These are phyloP conservation scores for Pyronema domesticum DNA, from an alignment of 495 filamentous ascomycete genomes.

Conservation along the genomic window DNA sequence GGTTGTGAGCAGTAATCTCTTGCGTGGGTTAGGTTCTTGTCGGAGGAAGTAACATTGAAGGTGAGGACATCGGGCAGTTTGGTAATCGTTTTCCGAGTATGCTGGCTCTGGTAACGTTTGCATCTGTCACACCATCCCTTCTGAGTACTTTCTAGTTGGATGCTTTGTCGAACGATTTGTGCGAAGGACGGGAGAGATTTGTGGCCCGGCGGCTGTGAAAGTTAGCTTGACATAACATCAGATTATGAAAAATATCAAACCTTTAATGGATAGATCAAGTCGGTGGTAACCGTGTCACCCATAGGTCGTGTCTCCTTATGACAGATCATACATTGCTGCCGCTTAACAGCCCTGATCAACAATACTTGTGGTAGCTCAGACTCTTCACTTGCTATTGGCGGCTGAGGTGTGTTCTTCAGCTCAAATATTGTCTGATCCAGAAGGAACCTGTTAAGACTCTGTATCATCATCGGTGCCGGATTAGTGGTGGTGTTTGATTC, in stretches of 20 bases:
- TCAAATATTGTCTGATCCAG: conserved; percentile 54
- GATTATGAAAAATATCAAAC: conserved; percentile 7
- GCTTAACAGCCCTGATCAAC: conserved; percentile 18
- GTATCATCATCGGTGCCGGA: conserved; percentile 54
- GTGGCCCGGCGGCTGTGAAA: conserved; percentile 10
- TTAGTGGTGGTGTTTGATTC: conserved; percentile 40
- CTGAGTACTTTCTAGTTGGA: conserved; percentile 52
- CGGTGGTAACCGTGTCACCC: conserved; percentile 45
- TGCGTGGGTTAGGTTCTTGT: conserved; percentile 30
- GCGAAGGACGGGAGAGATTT: conserved; percentile 17
- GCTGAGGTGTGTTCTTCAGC: conserved; percentile 26
- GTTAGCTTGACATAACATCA: neutral
- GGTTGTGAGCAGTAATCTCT: conserved; percentile 69
- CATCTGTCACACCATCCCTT: conserved; percentile 83
- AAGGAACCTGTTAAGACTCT: conserved; percentile 59
- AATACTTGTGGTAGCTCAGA: conserved; percentile 3
- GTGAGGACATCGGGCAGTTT: conserved; percentile 64
- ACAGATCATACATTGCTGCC: conserved; percentile 56
- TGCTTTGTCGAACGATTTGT: conserved; percentile 44
- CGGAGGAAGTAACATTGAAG: conserved; percentile 62
- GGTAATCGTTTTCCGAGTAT: conserved; percentile 60
- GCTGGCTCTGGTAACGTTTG: conserved; percentile 64
- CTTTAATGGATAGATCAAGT: conserved; percentile 60
- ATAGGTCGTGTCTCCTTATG: conserved; percentile 39
- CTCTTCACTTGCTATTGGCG: neutral